Base-by-base conservation (phyloP, 495 filamentous ascomycete species). In the Penicillium paradoxum region DNA sequence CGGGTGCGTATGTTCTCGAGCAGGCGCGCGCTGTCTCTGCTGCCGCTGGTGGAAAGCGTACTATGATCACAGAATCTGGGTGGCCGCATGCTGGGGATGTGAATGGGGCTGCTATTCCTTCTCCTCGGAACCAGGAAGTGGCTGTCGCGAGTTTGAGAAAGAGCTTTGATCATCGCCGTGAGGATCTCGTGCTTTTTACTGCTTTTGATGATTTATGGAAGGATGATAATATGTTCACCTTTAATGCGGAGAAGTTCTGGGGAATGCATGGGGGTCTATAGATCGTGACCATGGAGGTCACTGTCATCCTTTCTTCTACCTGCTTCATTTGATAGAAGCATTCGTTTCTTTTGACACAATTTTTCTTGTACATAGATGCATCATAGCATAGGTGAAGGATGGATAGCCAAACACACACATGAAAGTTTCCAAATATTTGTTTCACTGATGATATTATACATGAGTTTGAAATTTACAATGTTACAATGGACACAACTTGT, bases 191-290 rank as follows among this genome's bases (percentile, higher is more conserved):
- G 40, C 71, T 92, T 3, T 92, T 91, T 68, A 84, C 81, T 24
- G 81, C 86, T 9, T 89, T 82, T 72, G 84, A 95, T 64, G 86
- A 88, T 56, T 14, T 69, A 36, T 96, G 90, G 90, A 93, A 95
- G 73, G 60, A 73, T n/a, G 80, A 90, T 53, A 80, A 72, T 32
- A 60, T 69, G 1, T 73, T 65, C 18, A 85, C 87, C 7, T 87
- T 84, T 61, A 77, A 75, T 49, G 80, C 86, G 3, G 88, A 92
- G 73, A 79, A 83, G 65, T 88, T 76, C 62, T 90, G 86, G 85
- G 87, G 87, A 6, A 78, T 89, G 42, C 37, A 64, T 29, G 27
- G 55, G 30, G 48, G 7, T 24, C 29, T 51, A 18, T 51, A 51
- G 48, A 10, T 17, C n/a, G 3, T n/a, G 30, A 8, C 4, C 17